Evolutionary conservation across 805 yeast genomes (phyloP), one percentile per base, ranked within the genome.

Genomic region (Sugiyamaella valdiviana): DNA sequence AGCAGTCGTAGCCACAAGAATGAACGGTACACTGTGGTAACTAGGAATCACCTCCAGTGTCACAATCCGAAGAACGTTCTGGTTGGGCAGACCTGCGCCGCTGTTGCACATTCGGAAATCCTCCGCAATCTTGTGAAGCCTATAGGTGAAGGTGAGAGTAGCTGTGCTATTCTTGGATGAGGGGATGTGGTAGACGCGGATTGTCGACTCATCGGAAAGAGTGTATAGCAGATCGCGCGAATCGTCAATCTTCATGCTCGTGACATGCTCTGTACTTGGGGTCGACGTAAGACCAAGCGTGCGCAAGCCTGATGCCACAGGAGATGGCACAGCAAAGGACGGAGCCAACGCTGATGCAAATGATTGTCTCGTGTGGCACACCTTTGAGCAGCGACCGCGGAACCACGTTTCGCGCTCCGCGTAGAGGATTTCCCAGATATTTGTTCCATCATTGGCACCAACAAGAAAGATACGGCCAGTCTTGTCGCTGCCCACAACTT

Each of bases 381-480:
- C 79, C 64, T 89, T 89, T 57, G 79, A 80, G 61, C 95, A 85
- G 58, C 82, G 85, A 60, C 85, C 83, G 53, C 82, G 79, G 63
- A 88, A 88, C 86, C 96, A 91, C 47, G 86, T 83, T 42, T 88
- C 93, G 21, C 84, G 77, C 55, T 82, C 84, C 5, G 90, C 77
- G 63, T 93, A 93, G 51, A 79, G 82, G 47, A 93, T 70, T 61
- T 87, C 91, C 96, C 96, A 93, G 39, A 93, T 73, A 57, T 90
- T 80, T 16, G 61, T 44, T 1, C 89, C 91, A 55, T 85, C 88
- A 17, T 82, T 79, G 37, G 75, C 76, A n/a, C 95, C 95, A 6
- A 85, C 75, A 64, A 95, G 87, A 62, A 86, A 87, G 4, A 93
- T 78, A 49, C 91, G 89, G 42, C 87, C 84, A 0, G 93, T 81